phyloP scores from a whole-genome alignment of 2,329 filamentous ascomycete genomes.

The Teratosphaeria zuluensis region DNA sequence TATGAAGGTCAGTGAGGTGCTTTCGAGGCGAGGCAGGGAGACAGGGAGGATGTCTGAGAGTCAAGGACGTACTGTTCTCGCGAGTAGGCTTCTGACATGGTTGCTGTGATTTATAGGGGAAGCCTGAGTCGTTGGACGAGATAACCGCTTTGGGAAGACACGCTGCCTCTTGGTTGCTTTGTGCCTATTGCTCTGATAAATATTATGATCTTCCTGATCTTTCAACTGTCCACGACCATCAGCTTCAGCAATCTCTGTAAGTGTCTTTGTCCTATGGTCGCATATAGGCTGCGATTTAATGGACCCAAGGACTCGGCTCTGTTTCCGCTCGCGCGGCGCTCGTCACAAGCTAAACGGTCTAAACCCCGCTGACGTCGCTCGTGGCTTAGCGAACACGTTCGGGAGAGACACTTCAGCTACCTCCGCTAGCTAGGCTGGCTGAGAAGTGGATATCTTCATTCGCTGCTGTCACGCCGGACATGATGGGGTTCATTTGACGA shows the following conservation, averaged over 20 bases:
- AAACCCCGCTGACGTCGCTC: neutral
- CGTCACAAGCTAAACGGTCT: neutral
- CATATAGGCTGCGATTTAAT: neutral
- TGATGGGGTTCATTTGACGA: neutral
- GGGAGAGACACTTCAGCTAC: too few relatives aligned
- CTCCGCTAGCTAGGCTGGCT: too few relatives aligned
- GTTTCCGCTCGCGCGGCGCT: neutral
- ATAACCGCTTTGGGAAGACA: neutral
- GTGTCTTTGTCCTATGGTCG: neutral
- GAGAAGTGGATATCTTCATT: too few relatives aligned
- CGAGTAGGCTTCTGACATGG: slow-evolving; percentile 49
- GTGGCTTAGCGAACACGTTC: neutral
- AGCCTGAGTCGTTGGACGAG: neutral
- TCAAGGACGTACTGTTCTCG: slow-evolving; percentile 43
- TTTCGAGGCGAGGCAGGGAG: too few relatives aligned
- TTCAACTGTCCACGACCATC: too few relatives aligned
- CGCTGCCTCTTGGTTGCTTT: neutral
- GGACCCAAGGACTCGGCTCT: neutral
- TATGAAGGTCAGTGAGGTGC: neutral
- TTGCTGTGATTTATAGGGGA: slow-evolving; percentile 1
- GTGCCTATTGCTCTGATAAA: neutral
- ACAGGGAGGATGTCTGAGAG: neutral
- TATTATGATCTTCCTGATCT: too few relatives aligned
- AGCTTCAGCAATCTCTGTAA: too few relatives aligned
- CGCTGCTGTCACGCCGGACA: neutral